Base-by-base conservation (phyloP, 1,139 yeast genomes). In the Candida labiduridarum region DNA sequence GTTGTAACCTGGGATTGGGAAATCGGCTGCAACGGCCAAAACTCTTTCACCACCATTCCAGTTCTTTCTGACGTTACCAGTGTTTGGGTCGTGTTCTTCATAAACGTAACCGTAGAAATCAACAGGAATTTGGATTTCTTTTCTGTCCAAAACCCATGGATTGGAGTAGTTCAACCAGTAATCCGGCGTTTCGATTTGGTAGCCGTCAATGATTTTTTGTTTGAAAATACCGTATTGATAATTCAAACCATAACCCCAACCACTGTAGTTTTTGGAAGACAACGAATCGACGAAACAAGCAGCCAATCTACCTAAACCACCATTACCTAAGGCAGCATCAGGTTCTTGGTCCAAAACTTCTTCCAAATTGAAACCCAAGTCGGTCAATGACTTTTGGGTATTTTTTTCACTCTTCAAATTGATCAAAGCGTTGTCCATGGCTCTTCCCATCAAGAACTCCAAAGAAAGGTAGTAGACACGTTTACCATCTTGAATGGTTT, bases 231-330 rank as follows among this genome's bases (percentile, higher is more conserved):
- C 97, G 66, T 91, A 91, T 69, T 90, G 92, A 71, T 91, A 91
- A 65, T 96, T 85, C 59, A 91, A 76, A 53, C 97, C 97, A 67
- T 92, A 92, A 55, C 97, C 98, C 97, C 97, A 91, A 48, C 96
- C 96, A 31, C 96, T 91, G 67, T 89, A 89, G 67, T 89, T 85
- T 59, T 88, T 86, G 7, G 96, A 85, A 34, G 96, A 84, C 64
- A 92, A 74, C 1, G 97, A 89, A 71, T 92, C 97, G 49, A 92
- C 83, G 64, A 89, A 91, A 71, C 97, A 91, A 38, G 97, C 97
- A 36, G 97, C 97, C 63, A 92, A 77, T 67, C 97, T 83, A 54
- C 97, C 98, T 53, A 92, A 76, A 55, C 98, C 98, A 66, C 97
- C 97, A 63, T 92, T 92, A 64, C 97, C 97, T 51, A 91, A 79